phyloP scores from a whole-genome alignment of 352 stramenopile genomes.

The Blastocystis sp. region DNA sequence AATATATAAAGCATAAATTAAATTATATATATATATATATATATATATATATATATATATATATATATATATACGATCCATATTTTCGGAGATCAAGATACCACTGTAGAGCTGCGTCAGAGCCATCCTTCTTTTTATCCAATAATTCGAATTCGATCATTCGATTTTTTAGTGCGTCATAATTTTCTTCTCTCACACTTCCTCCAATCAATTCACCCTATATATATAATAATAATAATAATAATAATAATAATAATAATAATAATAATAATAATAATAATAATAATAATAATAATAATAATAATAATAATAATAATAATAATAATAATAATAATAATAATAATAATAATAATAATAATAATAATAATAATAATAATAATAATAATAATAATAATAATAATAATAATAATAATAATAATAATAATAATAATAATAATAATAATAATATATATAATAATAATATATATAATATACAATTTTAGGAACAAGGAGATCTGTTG shows the following conservation, averaged over 20 bases:
- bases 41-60: too few species aligned
- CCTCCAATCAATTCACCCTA: constrained; percentile 56
- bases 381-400: too few species aligned
- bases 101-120: constrained; percentile 56
- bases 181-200: constrained; percentile 67
- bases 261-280: too few species aligned
- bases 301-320: too few species aligned
- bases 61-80: too few species aligned
- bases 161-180: constrained; percentile 62
- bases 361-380: too few species aligned
- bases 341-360: too few species aligned
- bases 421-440: constrained; percentile 42
- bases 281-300: too few species aligned
- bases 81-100: constrained; percentile 72
- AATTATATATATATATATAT: constrained; percentile 44
- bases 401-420: not conserved
- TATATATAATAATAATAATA: not conserved
- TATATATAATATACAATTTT: constrained; percentile 57
- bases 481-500: constrained; percentile 76
- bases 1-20: not conserved
- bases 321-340: too few species aligned
- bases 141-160: constrained; percentile 50
- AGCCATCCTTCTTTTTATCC: constrained; percentile 39
- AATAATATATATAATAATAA: constrained; percentile 41
- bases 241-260: too few species aligned